Evolutionary conservation across 441 rosid species (phyloP).

Genomic region (Croton setiger): DNA sequence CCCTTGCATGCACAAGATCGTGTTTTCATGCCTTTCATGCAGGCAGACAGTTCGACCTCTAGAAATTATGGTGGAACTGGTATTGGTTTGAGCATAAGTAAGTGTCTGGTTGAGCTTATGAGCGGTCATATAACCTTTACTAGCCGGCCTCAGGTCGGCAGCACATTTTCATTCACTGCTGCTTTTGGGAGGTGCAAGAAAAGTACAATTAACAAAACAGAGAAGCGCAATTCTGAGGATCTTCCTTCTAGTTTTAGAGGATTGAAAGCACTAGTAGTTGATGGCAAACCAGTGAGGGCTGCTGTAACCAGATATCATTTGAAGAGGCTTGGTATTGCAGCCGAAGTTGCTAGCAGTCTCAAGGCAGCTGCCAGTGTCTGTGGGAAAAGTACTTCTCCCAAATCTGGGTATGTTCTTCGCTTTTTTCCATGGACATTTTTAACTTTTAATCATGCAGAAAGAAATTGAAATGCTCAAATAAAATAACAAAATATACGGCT

Average conservation of each 20-base stretch:
- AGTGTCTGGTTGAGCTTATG: constrained; percentile 92
- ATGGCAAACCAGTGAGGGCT: constrained; percentile 85
- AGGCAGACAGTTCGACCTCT: constrained; percentile 97
- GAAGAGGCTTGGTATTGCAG: constrained; percentile 81
- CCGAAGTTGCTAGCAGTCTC: constrained; percentile 57
- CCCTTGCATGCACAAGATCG: constrained; percentile 79
- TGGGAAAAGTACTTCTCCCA: constrained; percentile 48
- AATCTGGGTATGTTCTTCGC: constrained; percentile 46
- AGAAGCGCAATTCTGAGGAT: constrained; percentile 57
- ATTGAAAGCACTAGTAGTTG: constrained; percentile 76
- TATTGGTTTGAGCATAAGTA: constrained; percentile 93
- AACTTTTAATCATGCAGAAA: not conserved
- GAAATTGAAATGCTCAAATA: not conserved
- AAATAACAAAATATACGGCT: not conserved
- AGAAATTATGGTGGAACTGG: constrained; percentile 91
- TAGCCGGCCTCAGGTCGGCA: constrained; percentile 76
- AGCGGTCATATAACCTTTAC: constrained; percentile 78
- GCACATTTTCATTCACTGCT: constrained; percentile 84
- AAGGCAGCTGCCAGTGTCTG: constrained; percentile 32
- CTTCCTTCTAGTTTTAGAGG: constrained; percentile 70
- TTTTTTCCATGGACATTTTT: not conserved
- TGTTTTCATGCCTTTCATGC: constrained; percentile 92
- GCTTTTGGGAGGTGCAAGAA: constrained; percentile 52
- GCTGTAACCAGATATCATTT: constrained; percentile 84
- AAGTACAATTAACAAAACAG: constrained; percentile 27